These are phyloP conservation scores for Rhododendron kiyosumense DNA, from an alignment of 148 eudicot genomes.

Conservation along the genomic window DNA sequence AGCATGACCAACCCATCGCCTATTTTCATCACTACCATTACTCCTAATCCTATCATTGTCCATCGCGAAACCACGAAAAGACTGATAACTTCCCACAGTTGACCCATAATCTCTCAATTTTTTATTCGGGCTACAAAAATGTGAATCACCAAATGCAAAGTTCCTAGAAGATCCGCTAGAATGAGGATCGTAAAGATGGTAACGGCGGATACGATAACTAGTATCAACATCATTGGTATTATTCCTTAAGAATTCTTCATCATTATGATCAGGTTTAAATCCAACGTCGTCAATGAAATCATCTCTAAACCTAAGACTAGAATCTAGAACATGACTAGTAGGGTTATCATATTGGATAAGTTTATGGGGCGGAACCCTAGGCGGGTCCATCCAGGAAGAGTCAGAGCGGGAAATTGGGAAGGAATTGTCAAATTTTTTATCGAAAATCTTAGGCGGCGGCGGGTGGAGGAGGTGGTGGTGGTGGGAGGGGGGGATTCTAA, in stretches of 20 bases:
- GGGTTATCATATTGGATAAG: conserved; percentile 13
- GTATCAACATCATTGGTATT: conserved; percentile 8
- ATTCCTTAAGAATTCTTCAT: not conserved
- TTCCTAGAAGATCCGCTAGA: conserved; percentile 10
- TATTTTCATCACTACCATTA: conserved; percentile 23
- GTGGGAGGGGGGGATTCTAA: not conserved
- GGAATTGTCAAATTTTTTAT: conserved; percentile 10
- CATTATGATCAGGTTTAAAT: not conserved
- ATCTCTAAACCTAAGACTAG: conserved; percentile 21
- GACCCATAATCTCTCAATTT: conserved; percentile 18
- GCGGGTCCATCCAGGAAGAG: conserved; percentile 10
- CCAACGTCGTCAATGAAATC: conserved; percentile 8
- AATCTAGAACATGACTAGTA: conserved; percentile 19
- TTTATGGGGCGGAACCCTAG: conserved; percentile 20
- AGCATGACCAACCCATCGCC: conserved; percentile 21
- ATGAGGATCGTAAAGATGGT: not conserved
- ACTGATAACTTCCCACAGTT: conserved; percentile 15
- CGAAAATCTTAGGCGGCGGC: conserved; percentile 29
- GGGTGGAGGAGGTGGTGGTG: not conserved
- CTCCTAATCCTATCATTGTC: conserved; percentile 15
- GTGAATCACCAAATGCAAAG: conserved; percentile 14
- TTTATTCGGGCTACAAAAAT: not conserved
- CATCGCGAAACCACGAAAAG: conserved; percentile 3
- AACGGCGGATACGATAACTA: conserved; percentile 6
- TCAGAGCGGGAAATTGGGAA: conserved; percentile 8